A percentile compares a stretch with the other conserved stretches of the same genome.
These are phyloP conservation scores for Peniophora sp. DNA, from an alignment of 1,284 basidiomycete species.

Conservation along the genomic window DNA sequence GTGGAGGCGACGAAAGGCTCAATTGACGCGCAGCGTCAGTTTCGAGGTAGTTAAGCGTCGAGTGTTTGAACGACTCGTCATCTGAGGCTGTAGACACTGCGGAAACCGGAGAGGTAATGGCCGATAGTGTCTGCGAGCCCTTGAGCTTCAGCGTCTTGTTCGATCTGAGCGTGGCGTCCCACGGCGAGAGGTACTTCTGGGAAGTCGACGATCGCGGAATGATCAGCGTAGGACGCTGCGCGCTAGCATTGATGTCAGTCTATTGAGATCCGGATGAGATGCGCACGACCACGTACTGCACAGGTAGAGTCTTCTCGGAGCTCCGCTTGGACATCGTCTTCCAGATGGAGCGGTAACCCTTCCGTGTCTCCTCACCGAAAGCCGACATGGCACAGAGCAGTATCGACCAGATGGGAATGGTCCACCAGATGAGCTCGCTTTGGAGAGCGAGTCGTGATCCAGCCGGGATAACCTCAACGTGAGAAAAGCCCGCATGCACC, in stretches of 20 bases:
- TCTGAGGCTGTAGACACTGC: slow-evolving; percentile 18
- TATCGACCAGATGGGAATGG: slow-evolving; percentile 27
- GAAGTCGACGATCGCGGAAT: slow-evolving; percentile 16
- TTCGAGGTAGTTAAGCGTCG: slow-evolving; percentile 37
- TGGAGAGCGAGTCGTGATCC: slow-evolving; percentile 8
- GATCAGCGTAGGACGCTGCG: slow-evolving; percentile 3
- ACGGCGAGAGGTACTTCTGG: slow-evolving; percentile 44
- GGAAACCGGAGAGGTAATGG: slow-evolving; percentile 16
- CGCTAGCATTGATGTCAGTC: background rate
- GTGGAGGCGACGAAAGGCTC: slow-evolving; percentile 10
- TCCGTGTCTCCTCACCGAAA: slow-evolving; percentile 19
- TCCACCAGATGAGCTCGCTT: slow-evolving; percentile 32
- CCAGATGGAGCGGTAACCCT: slow-evolving; percentile 16
- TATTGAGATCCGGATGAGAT: slow-evolving; percentile 8
- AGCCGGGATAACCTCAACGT: slow-evolving; percentile 17
- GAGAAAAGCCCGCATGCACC: slow-evolving; percentile 25
- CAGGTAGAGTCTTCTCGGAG: slow-evolving; percentile 16
- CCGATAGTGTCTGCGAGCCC: slow-evolving; percentile 9
- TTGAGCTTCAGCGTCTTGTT: slow-evolving; percentile 11
- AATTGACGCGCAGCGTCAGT: slow-evolving; percentile 18
- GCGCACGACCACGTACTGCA: slow-evolving; percentile 12
- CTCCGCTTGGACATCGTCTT: slow-evolving; percentile 13
- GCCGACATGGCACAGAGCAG: slow-evolving; percentile 32
- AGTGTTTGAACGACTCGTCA: slow-evolving; percentile 34
- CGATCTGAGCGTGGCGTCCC: slow-evolving; percentile 24